Conservation (phyloP, 805 yeast genomes). For the Wickerhamomyces pijperi region DNA sequence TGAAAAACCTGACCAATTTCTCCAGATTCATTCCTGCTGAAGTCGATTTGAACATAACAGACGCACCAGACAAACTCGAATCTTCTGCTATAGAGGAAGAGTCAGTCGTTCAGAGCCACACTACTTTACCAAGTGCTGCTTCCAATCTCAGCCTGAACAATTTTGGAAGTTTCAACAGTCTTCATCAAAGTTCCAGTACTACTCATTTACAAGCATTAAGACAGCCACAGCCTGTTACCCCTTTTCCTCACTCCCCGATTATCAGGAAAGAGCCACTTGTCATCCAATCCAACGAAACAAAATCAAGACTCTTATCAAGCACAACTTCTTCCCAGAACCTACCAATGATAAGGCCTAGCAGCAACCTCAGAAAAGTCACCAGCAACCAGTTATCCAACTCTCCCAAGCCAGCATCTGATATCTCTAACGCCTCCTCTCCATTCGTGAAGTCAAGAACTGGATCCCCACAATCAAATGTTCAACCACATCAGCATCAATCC, state of each 20-base stretch:
- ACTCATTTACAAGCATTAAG: conserved; percentile 1
- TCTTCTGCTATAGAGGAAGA: not conserved
- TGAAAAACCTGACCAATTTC: conserved; percentile 23
- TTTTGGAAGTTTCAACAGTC: not conserved
- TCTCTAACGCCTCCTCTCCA: no score
- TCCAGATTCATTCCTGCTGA: conserved; percentile 18
- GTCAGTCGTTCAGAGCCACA: not conserved
- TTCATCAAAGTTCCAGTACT: not conserved
- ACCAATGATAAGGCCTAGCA: not conserved
- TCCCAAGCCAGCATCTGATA: no score
- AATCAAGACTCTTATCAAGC: conserved; percentile 6
- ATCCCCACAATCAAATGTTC: not conserved
- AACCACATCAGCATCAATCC: not conserved
- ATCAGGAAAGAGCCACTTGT: conserved; percentile 4
- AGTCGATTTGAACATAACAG: conserved; percentile 11
- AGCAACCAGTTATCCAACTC: not conserved
- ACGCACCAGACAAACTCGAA: not conserved
- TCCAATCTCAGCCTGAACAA: not conserved
- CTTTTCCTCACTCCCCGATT: conserved; percentile 4
- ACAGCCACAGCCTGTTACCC: conserved; percentile 3
- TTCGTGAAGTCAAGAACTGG: not conserved
- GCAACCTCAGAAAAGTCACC: not conserved
- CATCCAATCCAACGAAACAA: conserved; percentile 3
- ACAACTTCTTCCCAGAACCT: conserved; percentile 8
- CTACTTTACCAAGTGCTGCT: no score